A percentile compares a stretch with the other conserved stretches of the same genome.
These are phyloP conservation scores for Penicillium canariense DNA, from an alignment of 495 filamentous ascomycete genomes.

Conservation along the genomic window DNA sequence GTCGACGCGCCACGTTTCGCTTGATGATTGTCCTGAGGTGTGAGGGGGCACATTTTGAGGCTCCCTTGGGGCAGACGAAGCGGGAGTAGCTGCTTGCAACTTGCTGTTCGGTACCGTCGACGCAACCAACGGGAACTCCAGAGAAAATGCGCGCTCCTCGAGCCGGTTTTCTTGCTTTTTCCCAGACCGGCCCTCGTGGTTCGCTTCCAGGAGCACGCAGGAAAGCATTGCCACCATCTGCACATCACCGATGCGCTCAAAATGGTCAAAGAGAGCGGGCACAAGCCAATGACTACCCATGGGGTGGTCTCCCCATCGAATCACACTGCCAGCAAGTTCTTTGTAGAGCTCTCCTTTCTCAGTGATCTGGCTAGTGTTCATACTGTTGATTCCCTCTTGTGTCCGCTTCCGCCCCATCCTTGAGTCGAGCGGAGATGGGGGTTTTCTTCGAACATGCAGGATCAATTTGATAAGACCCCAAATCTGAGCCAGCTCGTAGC, in stretches of 20 bases:
- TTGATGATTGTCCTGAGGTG: slow-evolving; percentile 50
- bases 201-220: slow-evolving; percentile 75
- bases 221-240: slow-evolving; percentile 97
- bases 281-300: slow-evolving; percentile 74
- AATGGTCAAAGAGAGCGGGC: slow-evolving; percentile 63
- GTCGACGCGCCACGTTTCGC: slow-evolving; percentile 41
- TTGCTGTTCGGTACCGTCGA: slow-evolving; percentile 30
- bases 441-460: slow-evolving; percentile 67
- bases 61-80: slow-evolving; percentile 58
- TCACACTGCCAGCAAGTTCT: slow-evolving; percentile 47
- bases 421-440: slow-evolving; percentile 45
- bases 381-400: slow-evolving; percentile 31
- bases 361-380: neutral
- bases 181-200: slow-evolving; percentile 24
- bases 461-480: slow-evolving; percentile 82
- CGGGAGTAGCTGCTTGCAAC: slow-evolving; percentile 32
- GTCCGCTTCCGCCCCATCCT: slow-evolving; percentile 35
- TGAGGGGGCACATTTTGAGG: slow-evolving; percentile 55
- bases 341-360: slow-evolving; percentile 16
- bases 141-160: slow-evolving; percentile 30
- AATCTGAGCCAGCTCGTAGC: slow-evolving; percentile 71
- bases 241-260: slow-evolving; percentile 73
- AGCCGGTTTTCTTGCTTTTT: slow-evolving; percentile 13
- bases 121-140: slow-evolving; percentile 31
- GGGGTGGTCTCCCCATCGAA: slow-evolving; percentile 86